Conservation (phyloP, 352 stramenopile genomes). For the Elongisporangium anandrum region DNA sequence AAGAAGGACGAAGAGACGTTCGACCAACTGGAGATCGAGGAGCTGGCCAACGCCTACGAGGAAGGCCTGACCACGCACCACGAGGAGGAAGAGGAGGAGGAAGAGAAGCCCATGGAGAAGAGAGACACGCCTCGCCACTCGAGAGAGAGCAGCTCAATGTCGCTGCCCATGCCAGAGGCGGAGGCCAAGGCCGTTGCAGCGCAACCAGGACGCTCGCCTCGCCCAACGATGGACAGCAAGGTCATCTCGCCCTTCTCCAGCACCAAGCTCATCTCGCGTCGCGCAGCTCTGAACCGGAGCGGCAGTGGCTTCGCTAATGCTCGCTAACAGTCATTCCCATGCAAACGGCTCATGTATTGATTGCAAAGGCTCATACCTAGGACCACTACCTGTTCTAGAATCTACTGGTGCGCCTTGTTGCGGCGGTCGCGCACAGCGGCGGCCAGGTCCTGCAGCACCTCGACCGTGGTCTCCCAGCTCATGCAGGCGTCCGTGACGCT, state of each 20-base stretch:
- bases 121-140: not conserved
- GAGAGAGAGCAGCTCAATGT: not conserved
- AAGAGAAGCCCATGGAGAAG: constrained; percentile 10
- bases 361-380: too few species aligned
- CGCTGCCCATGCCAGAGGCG: constrained; percentile 5
- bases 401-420: constrained; percentile 41
- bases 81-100: not conserved
- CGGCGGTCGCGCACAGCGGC: constrained; percentile 72
- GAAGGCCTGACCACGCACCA: constrained; percentile 4
- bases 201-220: constrained; percentile 30
- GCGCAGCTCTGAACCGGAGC: constrained; percentile 19
- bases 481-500: constrained; percentile 90
- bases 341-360: constrained; percentile 9
- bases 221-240: constrained; percentile 24
- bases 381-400: too few species aligned
- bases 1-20: constrained; percentile 22
- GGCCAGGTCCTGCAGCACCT: constrained; percentile 72
- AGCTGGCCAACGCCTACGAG: constrained; percentile 64
- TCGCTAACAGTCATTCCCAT: constrained; percentile 23
- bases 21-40: constrained; percentile 41
- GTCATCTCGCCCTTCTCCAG: constrained; percentile 68
- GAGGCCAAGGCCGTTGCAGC: constrained; percentile 7
- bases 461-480: constrained; percentile 73
- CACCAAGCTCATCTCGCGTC: constrained; percentile 53
- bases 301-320: constrained; percentile 60